These are phyloP conservation scores for Coniochaeta ligniaria DNA, from an alignment of 2,329 filamentous ascomycete species.

Conservation along the genomic window DNA sequence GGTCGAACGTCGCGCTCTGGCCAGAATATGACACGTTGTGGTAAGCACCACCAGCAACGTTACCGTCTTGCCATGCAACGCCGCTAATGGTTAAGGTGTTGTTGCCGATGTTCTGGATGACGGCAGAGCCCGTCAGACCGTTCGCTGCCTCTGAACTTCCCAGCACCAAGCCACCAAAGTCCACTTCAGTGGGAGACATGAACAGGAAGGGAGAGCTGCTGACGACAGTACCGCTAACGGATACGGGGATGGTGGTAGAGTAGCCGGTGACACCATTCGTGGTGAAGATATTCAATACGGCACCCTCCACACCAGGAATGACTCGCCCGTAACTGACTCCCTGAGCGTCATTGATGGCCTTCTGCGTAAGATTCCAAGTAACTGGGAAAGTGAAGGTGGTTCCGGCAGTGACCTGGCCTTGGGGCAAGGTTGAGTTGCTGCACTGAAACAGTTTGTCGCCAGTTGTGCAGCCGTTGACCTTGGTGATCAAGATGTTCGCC, in stretches of 20 bases:
- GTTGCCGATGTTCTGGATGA: conserved; percentile 29
- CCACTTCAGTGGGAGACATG: conserved; percentile 26
- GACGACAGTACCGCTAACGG: conserved; percentile 28
- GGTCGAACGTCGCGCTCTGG: conserved; percentile 11
- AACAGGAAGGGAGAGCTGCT: conserved; percentile 26
- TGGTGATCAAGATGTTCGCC: conserved; percentile 27
- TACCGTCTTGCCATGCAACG: conserved; percentile 21
- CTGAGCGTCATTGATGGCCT: conserved; percentile 14
- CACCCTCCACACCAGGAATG: conserved; percentile 26
- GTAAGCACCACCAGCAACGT: conserved; percentile 13
- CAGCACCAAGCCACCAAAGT: conserved; percentile 31
- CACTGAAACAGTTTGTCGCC: conserved; percentile 27
- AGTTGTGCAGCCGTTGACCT: conserved; percentile 26
- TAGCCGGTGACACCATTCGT: conserved; percentile 27
- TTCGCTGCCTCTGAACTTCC: conserved; percentile 17
- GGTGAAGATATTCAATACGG: conserved; percentile 27
- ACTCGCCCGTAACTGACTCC: conserved; percentile 17
- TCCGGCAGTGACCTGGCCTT: conserved; percentile 24
- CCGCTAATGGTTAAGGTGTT: conserved; percentile 26
- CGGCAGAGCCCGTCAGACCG: conserved; percentile 21
- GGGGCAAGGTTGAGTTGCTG: conserved; percentile 27
- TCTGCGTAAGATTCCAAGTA: conserved; percentile 26
- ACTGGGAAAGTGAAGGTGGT: conserved; percentile 30
- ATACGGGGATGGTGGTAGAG: conserved; percentile 26
- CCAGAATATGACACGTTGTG: conserved; percentile 21